Percentiles rank a stretch among this genome's conserved stretches.
These are phyloP conservation scores for Colletotrichum lindemuthianum DNA, from an alignment of 2,329 filamentous ascomycete genomes.

Conservation along the genomic window DNA sequence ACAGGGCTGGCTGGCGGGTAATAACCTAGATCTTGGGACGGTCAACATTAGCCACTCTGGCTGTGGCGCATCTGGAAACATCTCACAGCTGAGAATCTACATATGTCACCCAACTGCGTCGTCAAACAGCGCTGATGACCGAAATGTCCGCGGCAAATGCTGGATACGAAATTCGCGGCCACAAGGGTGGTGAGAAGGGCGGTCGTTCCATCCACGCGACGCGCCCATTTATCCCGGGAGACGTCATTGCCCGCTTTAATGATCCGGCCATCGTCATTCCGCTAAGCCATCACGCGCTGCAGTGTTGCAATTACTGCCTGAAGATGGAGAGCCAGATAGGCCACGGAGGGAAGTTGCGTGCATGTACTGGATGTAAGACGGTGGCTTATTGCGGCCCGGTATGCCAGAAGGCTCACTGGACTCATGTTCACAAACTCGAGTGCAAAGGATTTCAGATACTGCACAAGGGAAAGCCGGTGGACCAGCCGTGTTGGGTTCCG, in stretches of 20 bases:
- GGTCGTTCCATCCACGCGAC: conserved; percentile 57
- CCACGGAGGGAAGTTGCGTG: conserved; percentile 36
- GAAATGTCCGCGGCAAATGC: conserved; percentile 1
- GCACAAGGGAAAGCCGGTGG: conserved; percentile 49
- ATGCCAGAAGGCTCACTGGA: conserved; percentile 68
- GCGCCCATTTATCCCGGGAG: conserved; percentile 54
- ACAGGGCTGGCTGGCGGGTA: background rate
- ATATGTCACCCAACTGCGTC: background rate
- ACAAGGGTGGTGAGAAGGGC: conserved; percentile 46
- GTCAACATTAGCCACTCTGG: background rate
- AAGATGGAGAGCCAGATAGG: background rate
- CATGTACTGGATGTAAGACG: conserved; percentile 63
- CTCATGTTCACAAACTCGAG: conserved; percentile 61
- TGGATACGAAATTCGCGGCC: conserved; percentile 25
- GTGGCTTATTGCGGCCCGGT: conserved; percentile 63
- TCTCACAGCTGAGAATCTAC: background rate
- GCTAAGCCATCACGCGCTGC: conserved; percentile 50
- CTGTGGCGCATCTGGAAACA: conserved; percentile 11
- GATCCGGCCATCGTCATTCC: conserved; percentile 58
- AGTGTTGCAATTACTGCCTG: conserved; percentile 63
- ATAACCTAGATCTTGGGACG: too few species aligned
- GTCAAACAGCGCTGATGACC: background rate
- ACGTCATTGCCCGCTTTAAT: conserved; percentile 55
- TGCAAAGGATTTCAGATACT: conserved; percentile 54
- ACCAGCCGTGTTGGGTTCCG: conserved; percentile 52